Conservation (phyloP, 345 rosid species). For the Cardiospermum halicacabum region DNA sequence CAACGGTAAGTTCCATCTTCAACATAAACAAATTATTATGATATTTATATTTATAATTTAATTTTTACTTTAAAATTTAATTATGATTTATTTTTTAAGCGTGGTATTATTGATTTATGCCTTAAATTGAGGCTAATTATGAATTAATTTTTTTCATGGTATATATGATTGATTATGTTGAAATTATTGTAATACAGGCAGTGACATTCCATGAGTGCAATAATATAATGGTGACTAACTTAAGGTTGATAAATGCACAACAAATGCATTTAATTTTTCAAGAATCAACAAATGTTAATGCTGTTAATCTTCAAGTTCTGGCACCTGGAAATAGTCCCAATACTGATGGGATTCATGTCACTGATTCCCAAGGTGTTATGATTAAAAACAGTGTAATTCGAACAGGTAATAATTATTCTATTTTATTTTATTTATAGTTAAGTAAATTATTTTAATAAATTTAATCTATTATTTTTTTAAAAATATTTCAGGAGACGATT, state of each 20-base stretch:
- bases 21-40: not conserved
- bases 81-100: too few species aligned
- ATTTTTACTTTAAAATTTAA: too few species aligned
- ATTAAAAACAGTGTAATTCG: conserved; percentile 52
- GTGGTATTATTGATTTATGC: not conserved
- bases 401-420: too few species aligned
- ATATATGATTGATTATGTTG: too few species aligned
- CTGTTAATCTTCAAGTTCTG: conserved; percentile 40
- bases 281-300: conserved; percentile 50
- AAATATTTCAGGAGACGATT: conserved; percentile 72
- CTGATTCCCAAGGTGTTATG: conserved; percentile 50
- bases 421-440: too few species aligned
- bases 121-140: not conserved
- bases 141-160: too few species aligned
- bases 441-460: too few species aligned
- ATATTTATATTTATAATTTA: too few species aligned
- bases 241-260: conserved; percentile 67
- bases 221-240: conserved; percentile 47
- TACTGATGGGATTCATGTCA: conserved; percentile 88
- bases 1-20: conserved; percentile 53
- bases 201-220: conserved; percentile 62
- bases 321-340: conserved; percentile 83
- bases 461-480: too few species aligned
- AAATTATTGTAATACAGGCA: conserved; percentile 41
- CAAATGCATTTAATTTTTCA: conserved; percentile 71